A percentile compares a stretch with the other conserved stretches of the same genome.
Evolutionary conservation across 352 stramenopile species (phyloP).

Genomic region (Pythium plurisporium): DNA sequence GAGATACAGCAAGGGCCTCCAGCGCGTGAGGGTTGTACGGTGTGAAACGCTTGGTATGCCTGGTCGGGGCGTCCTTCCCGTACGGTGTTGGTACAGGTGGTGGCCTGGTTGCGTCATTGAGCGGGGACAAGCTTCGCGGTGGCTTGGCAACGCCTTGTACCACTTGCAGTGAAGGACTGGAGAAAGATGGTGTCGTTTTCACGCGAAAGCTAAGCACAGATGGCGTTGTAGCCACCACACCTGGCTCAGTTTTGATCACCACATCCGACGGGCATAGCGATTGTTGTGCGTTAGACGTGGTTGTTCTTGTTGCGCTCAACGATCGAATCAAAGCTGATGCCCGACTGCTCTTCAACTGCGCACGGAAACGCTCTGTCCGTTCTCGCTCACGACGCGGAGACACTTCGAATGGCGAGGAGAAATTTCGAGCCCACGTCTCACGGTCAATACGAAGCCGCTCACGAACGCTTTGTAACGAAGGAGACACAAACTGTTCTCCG

Average conservation of each 20-base stretch:
- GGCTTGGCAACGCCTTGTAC: background rate
- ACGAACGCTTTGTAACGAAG: constrained; percentile 45
- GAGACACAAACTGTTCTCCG: constrained; percentile 46
- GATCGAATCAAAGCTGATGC: constrained; percentile 18
- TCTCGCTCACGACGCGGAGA: constrained; percentile 48
- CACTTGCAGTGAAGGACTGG: constrained; percentile 1
- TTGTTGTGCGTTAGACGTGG: background rate
- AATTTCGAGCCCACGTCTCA: constrained; percentile 64
- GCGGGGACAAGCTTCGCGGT: constrained; percentile 20
- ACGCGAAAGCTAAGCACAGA: constrained; percentile 5
- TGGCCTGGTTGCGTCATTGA: constrained; percentile 20
- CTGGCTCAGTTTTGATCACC: constrained; percentile 17
- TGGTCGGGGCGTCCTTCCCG: background rate
- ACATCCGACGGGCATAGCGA: background rate
- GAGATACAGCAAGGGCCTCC: constrained; percentile 10
- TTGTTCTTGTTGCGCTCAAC: constrained; percentile 5
- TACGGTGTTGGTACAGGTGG: constrained; percentile 7
- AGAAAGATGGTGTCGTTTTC: constrained; percentile 5
- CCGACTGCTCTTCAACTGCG: constrained; percentile 34
- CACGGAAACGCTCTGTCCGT: constrained; percentile 45
- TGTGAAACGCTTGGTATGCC: constrained; percentile 7
- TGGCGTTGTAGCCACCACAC: background rate
- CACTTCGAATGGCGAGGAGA: constrained; percentile 59
- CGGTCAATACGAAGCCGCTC: constrained; percentile 63
- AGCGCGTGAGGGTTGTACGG: constrained; percentile 15